phyloP scores from a whole-genome alignment of 164 flowering plant species.

The Annona cherimola region DNA sequence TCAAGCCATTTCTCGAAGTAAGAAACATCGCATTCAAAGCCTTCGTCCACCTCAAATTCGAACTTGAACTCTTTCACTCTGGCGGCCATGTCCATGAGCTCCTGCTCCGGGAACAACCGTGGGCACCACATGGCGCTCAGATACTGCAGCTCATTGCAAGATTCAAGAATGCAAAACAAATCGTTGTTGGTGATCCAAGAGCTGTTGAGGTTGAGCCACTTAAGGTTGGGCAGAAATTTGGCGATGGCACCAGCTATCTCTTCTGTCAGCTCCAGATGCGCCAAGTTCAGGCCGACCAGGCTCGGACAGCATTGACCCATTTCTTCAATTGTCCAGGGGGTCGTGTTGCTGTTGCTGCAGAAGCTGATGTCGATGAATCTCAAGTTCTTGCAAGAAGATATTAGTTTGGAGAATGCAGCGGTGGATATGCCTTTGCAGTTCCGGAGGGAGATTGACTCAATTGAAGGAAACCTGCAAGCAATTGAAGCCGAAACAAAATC shows the following conservation, averaged over 20 bases:
- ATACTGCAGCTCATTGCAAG: not conserved
- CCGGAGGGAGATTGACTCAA: not conserved
- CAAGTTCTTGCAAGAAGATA: not conserved
- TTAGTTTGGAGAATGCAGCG: not conserved
- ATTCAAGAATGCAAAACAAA: not conserved
- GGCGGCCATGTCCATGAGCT: not conserved
- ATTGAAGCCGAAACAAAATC: not conserved
- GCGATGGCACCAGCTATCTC: not conserved
- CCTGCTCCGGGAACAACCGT: not conserved
- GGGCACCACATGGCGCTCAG: not conserved
- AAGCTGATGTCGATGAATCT: not conserved
- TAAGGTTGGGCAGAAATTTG: not conserved
- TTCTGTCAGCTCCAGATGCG: not conserved
- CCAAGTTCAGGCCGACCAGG: not conserved
- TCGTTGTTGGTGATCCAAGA: not conserved
- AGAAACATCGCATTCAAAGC: too few species aligned
- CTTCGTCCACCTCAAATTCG: too few species aligned
- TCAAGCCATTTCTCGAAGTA: too few species aligned
- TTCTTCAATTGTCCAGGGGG: not conserved
- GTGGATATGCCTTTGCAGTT: not conserved
- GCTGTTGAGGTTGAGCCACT: constrained; percentile 2
- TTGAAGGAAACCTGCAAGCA: not conserved
- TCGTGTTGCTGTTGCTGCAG: not conserved
- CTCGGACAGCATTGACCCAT: not conserved
- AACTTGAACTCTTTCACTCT: not conserved